Percentiles rank a stretch among this genome's conserved stretches.
Evolutionary conservation across 352 stramenopile species (phyloP).

Genomic region (Phytophthora brassicae): DNA sequence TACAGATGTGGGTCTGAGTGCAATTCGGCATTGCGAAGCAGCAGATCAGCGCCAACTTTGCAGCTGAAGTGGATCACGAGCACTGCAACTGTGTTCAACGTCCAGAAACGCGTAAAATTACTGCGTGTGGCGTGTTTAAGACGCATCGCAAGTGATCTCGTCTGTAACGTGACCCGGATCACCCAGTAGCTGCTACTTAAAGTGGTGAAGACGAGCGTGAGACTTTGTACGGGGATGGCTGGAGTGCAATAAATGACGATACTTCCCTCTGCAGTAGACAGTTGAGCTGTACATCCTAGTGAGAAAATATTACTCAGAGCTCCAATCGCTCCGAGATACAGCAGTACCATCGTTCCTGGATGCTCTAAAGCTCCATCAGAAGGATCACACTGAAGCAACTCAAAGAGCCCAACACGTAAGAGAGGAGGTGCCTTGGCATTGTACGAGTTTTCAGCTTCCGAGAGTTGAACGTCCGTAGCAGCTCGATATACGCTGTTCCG

Average conservation of each 20-base stretch:
- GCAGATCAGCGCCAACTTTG: constrained; percentile 25
- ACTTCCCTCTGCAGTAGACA: constrained; percentile 28
- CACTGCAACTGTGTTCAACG: constrained; percentile 15
- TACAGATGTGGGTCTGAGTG: constrained; percentile 43
- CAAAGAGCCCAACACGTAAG: constrained; percentile 13
- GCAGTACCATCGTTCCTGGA: constrained; percentile 32
- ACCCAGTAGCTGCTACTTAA: constrained; percentile 48
- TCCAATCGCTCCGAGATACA: constrained; percentile 43
- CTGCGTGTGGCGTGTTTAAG: constrained; percentile 25
- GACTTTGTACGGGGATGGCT: constrained; percentile 33
- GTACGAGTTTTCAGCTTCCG: constrained; percentile 8
- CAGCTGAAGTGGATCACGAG: constrained; percentile 34
- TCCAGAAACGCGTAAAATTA: constrained; percentile 32
- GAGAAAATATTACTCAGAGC: constrained; percentile 51
- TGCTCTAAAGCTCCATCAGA: constrained; percentile 36
- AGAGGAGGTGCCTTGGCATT: not conserved
- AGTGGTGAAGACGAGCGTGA: constrained; percentile 37
- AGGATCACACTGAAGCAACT: constrained; percentile 28
- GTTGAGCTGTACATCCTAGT: constrained; percentile 32
- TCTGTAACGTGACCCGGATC: constrained; percentile 38
- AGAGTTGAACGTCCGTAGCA: constrained; percentile 3
- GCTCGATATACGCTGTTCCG: constrained; percentile 27
- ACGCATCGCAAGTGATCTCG: constrained; percentile 25
- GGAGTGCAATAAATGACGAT: constrained; percentile 40
- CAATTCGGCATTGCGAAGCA: constrained; percentile 32